A percentile compares a stretch with the other conserved stretches of the same genome.
Evolutionary conservation across 2,329 filamentous ascomycete genomes (phyloP).

Genomic region (Penicillium sp.): DNA sequence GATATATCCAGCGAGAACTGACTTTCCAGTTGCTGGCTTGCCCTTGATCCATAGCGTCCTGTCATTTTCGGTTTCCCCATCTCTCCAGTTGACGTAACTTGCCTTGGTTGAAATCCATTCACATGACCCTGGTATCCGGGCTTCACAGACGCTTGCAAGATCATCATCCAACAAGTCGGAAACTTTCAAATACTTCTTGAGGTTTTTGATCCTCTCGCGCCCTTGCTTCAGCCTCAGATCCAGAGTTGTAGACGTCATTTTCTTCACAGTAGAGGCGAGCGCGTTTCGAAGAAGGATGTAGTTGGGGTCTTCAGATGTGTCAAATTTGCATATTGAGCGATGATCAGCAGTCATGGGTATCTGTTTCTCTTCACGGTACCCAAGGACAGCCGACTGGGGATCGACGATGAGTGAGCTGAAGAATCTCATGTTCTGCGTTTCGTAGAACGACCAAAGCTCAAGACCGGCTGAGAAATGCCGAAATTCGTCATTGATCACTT

Average conservation of each 20-base stretch:
- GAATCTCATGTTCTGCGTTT: constrained; percentile 41
- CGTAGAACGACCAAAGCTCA: constrained; percentile 53
- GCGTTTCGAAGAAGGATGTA: constrained; percentile 36
- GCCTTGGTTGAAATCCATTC: constrained; percentile 7
- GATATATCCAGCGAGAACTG: constrained; percentile 33
- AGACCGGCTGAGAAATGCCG: constrained; percentile 43
- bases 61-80: not conserved
- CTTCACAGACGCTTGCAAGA: not conserved
- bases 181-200: constrained; percentile 2
- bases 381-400: constrained; percentile 49
- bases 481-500: constrained; percentile 53
- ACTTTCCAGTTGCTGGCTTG: constrained; percentile 39
- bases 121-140: not conserved
- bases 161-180: constrained; percentile 3
- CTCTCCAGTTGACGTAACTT: constrained; percentile 13
- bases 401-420: constrained; percentile 40
- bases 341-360: constrained; percentile 48
- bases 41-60: constrained; percentile 36
- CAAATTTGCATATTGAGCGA: constrained; percentile 49
- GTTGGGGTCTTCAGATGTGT: constrained; percentile 39
- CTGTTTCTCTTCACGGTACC: constrained; percentile 47
- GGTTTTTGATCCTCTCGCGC: not conserved
- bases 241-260: not conserved
- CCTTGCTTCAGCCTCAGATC: too few species aligned
- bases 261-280: constrained; percentile 11